Base-by-base conservation (phyloP, 2,329 filamentous ascomycete genomes). In the Rachicladosporium sp. region DNA sequence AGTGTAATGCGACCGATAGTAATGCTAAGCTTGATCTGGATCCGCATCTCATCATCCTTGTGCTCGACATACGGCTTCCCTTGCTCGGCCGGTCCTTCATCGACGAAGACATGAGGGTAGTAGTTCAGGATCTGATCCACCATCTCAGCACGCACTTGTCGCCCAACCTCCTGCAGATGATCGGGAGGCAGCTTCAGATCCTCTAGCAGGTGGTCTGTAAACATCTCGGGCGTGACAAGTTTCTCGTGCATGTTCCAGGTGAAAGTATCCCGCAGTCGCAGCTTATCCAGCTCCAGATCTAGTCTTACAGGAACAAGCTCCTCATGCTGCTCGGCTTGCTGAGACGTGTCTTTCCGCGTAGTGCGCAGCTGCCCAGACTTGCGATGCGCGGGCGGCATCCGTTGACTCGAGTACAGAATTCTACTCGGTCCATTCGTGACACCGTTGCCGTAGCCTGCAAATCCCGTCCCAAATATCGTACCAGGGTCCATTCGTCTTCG, bases 1-100 rank as follows among this genome's bases (percentile, higher is more conserved):
- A 98, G 70, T 0, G 88, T 96, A 56, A 93, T 85, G 47, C 85
- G 82, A 31, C 89, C 91, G 55, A 98, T 95, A 5, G 91, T 96
- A 55, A 98, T 94, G 62, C 96, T 95, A 37, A 98, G 71, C 62
- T 95, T 96, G 62, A 98, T 78, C 33, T 93, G 67, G 50, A 98
- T 83, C 37, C 91, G 82, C 89, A 98, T 95, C 66, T 98, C 91
- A 58, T 98, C 91, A 57, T 98, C 94, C 63, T 96, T 96, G 68
- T 95, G 94, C 5, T 91, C 88, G 31, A 74, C 80, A 58, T 96
- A 96, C 0, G 89, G 88, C 9, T 93, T 70, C 55, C 91, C 82
- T 2, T 87, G 83, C 53, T 98, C 89, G 35, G 95, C 70, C 1
- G 89, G 77, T 52, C 94, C 86, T 52, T 96, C 89, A 50, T 93